Evolutionary conservation across 2,329 filamentous ascomycete species (phyloP), one percentile per base, ranked within the genome.

Genomic region (Trichoderma guizhouense): DNA sequence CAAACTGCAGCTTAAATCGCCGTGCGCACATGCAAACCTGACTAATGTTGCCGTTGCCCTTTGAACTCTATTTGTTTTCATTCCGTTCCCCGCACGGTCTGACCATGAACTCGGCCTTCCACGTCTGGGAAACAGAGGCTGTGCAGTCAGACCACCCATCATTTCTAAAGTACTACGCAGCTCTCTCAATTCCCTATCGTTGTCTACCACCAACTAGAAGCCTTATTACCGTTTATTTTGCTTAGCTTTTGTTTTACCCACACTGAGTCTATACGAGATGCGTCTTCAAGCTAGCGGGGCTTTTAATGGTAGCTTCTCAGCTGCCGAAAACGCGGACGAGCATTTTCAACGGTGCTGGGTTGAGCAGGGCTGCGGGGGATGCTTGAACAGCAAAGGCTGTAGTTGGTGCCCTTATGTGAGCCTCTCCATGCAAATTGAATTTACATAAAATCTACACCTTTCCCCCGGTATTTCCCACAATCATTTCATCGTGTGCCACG

Each of bases 381-480:
- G 87, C 77, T 79, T 89, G 9, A 74, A 74, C 47, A 74, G 81
- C 24, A 73, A 81, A 5, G 78, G 81, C 64, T 88, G 86, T 74
- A 85, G 84, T 72, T 88, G 86, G 86, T 88, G 86, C 77, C 86
- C 86, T 21, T 86, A 84, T 76, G 86, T 87, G 80, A 67, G 83
- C 78, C 58, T 66, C 21, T 24, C 26, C 8, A 21, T 55, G 51
- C 55, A 51, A 51, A 14, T 11, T 51, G 2, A 51, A 51, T 51
- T 21, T 51, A 24, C n/a, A 51, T 11, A n/a, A 51, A 51, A 51
- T 21, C 21, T 51, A 21, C 11, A 7, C 47, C 9, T 14, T 51
- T 21, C 15, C 36, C 36, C 15, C n/a, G 3, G 5, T 24, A 24
- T 24, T 24, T 24, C n/a, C 47, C 3, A 21, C 11, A 24, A 51